Evolutionary conservation across 2,329 filamentous ascomycete species (phyloP), one percentile per base, ranked within the genome.

Genomic region (Alternaria longipes): DNA sequence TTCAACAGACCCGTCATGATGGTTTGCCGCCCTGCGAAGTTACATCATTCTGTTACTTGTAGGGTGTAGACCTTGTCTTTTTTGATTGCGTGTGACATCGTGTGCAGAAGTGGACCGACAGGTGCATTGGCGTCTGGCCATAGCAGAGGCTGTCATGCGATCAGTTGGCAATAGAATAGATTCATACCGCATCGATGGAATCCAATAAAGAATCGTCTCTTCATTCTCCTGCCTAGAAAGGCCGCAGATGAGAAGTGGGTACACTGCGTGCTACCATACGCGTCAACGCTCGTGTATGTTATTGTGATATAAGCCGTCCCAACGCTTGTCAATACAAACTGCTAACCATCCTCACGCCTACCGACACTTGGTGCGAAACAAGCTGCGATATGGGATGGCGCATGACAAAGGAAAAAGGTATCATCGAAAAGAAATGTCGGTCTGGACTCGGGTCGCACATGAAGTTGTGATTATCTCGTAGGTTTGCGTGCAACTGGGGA

Each of bases 331-430:
- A 3, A 26, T 20, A 20, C 41, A 11, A 14, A 9, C 24, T 52
- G 12, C 18, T n/a, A 3, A 52, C 26, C 36, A 5, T 30, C n/a
- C 24, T 52, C 24, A 24, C 24, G 44, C 26, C n/a, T 47, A 20
- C 26, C 16, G 16, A 38, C 32, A 8, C 30, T n/a, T 18, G 32
- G 24, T 38, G 20, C 46, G 30, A 26, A 42, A 50, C 5, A 38
- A 36, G 3, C 20, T 16, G 32, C 11, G 14, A 38, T 20, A 40
- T 38, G 22, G n/a, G n/a, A 5, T 14, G 12, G 45, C 26, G 34
- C 34, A 26, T 44, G 51, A 24, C 22, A 30, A 18, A 46, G 34
- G 2, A 52, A 55, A 32, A 38, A 56, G 44, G 44, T 56, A 56
- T 56, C 16, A 8, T 32, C 22, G 24, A 49, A 18, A 47, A 18